These are phyloP conservation scores for Termitomyces eurrhizus DNA, from an alignment of 768 basidiomycete species.

Conservation along the genomic window DNA sequence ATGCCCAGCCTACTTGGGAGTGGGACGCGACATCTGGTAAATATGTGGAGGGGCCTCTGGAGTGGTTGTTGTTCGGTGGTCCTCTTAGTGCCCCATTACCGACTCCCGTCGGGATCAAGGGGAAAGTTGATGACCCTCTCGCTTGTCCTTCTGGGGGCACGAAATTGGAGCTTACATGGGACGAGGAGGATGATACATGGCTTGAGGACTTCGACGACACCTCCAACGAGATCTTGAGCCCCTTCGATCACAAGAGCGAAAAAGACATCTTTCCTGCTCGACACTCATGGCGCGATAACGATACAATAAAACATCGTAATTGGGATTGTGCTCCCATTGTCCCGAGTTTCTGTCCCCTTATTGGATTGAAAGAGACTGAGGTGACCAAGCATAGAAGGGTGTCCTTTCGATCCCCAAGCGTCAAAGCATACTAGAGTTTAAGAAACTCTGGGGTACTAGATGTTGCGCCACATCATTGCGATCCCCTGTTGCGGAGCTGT, in stretches of 20 bases:
- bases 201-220: neutral
- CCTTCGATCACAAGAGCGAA: neutral
- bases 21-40: neutral
- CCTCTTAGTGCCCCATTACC: neutral
- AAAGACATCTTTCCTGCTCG: neutral
- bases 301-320: neutral
- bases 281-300: neutral
- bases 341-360: neutral
- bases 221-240: neutral
- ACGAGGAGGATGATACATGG: neutral
- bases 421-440: neutral
- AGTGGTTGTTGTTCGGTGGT: conserved; percentile 7
- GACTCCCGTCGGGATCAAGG: neutral
- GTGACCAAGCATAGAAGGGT: neutral
- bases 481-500: neutral
- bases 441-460: neutral
- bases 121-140: neutral
- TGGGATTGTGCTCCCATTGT: neutral
- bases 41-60: neutral
- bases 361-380: neutral
- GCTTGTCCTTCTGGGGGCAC: conserved; percentile 2
- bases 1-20: neutral
- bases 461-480: neutral
- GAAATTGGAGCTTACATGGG: neutral
- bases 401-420: neutral